Base-by-base conservation (phyloP, 257 asterid species). In the Echium plantagineum region DNA sequence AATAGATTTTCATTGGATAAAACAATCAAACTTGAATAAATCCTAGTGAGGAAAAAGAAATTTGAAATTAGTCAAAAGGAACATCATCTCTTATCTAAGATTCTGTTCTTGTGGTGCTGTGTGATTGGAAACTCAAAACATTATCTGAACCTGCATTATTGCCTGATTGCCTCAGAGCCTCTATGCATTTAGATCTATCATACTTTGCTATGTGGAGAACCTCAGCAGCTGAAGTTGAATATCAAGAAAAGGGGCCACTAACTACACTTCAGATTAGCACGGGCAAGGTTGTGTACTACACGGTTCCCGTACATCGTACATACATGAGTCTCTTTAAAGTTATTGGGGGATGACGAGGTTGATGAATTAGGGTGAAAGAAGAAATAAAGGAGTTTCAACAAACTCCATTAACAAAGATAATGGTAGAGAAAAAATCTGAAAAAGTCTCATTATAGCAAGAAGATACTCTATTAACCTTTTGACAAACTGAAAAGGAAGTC, bases 41-140 rank as follows among this genome's bases (percentile, higher is more conserved):
- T 53, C 24, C 15, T n/a, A 53, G 21, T 42, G 58, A 46, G 22
- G 21, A 42, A 47, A 38, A 57, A 2, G 26, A 49, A 58, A 20
- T 61, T 0, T 26, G 32, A 64, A 38, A 20, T 9, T 28, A 73
- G 83, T 78, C 87, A 78, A 81, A 79, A 52, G 56, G 56, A 57
- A 59, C 72, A 78, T 85, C 81, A 73, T 82, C 69, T 73, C 85
- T 78, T 77, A 78, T 89, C 85, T 84, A 69, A 84, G 94, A 90
- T 82, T 86, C 93, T 81, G 79, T 79, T 89, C 86, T 75, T 64
- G 83, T 79, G 87, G 87, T 72, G 91, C 76, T 73, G 58, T 74
- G 75, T 72, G 82, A 79, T 78, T 80, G 79, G 80, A 74, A 81
- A 78, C 83, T 74, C 57, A 58, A 75, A 80, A 78, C 62, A 70